Evolutionary conservation across 192 early-diverging fungal species (phyloP).

Genomic region (Anaeromyces robustus): DNA sequence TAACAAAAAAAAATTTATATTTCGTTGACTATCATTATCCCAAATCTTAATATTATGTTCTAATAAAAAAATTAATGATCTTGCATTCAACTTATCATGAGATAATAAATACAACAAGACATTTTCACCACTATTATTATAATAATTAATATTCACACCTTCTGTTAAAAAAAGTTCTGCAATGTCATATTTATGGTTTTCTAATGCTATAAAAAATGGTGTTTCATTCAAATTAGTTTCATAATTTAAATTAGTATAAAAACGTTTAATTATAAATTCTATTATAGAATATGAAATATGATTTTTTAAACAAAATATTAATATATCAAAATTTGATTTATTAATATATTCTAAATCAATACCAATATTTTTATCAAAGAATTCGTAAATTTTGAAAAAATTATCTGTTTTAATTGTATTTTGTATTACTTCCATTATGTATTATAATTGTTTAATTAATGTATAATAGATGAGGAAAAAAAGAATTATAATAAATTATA

Average conservation of each 20-base stretch:
- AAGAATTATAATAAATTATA: too few species aligned
- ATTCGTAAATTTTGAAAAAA: background rate
- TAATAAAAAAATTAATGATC: background rate
- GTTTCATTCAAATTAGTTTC: background rate
- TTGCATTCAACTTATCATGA: background rate
- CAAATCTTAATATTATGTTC: background rate
- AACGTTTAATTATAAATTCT: background rate
- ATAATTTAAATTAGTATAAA: background rate
- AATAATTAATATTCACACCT: background rate
- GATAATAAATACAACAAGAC: background rate
- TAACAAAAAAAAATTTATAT: background rate
- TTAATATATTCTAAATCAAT: background rate
- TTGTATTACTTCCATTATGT: background rate
- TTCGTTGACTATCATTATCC: background rate
- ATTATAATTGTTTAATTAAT: too few species aligned
- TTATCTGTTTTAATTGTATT: background rate
- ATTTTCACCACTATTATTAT: background rate
- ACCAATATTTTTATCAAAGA: background rate
- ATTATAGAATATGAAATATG: background rate
- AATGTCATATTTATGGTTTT: background rate
- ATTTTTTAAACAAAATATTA: background rate
- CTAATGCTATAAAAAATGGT: background rate
- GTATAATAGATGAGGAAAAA: too few species aligned
- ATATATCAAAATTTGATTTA: background rate
- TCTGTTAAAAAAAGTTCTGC: background rate